Base-by-base conservation (phyloP, 352 stramenopile species). In the Phytophthora kernoviae region DNA sequence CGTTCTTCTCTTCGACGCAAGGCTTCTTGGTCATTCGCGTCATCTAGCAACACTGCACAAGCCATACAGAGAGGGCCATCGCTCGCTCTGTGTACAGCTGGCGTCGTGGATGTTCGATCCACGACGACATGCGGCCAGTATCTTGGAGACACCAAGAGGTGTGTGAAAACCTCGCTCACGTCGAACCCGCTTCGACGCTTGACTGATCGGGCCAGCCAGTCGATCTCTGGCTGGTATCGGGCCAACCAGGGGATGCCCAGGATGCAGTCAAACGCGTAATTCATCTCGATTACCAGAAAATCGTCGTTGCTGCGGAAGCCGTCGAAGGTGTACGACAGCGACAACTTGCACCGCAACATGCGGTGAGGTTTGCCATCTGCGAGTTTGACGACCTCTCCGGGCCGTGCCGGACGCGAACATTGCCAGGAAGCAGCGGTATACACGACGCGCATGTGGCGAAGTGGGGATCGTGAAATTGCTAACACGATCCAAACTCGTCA, bases 211-310 rank as follows among this genome's bases (percentile, higher is more conserved):
- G 33, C n/a, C 54, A 39, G n/a, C n/a, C n/a, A n/a, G n/a, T n/a
- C n/a, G n/a, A n/a, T n/a, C n/a, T n/a, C n/a, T n/a, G n/a, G n/a
- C n/a, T n/a, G n/a, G n/a, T n/a, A n/a, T n/a, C n/a, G n/a, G n/a
- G n/a, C n/a, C n/a, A n/a, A n/a, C n/a, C n/a, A n/a, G n/a, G n/a
- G n/a, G n/a, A n/a, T n/a, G n/a, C n/a, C n/a, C n/a, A n/a, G n/a
- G n/a, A n/a, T n/a, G n/a, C n/a, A n/a, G n/a, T n/a, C n/a, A n/a
- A n/a, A n/a, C n/a, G n/a, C n/a, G n/a, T n/a, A n/a, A 36, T 61
- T 41, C 21, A 65, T 17, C 4, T 65, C 52, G 24, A 65, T 51
- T 10, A 65, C 26, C 20, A 50, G 30, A 36, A 65, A 60, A 7
- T 60, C 36, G 26, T 65, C 48, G 27, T 33, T 3, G 20, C 36